Evolutionary conservation across 1,284 basidiomycete genomes (phyloP), one percentile per base, ranked within the genome.

Genomic region (Boletellus dicymbophilus): DNA sequence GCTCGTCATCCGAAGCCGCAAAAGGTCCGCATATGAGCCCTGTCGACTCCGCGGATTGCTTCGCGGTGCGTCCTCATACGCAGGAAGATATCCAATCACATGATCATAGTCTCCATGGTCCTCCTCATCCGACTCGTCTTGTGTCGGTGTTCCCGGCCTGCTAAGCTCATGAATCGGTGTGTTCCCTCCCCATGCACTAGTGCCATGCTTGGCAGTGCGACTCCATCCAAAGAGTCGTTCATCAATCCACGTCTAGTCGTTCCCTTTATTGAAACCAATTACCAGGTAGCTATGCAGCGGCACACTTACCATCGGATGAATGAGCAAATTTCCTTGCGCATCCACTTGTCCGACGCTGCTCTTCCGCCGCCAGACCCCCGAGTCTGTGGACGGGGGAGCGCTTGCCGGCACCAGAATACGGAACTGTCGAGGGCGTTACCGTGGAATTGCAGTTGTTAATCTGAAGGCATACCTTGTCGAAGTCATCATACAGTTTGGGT

Each of bases 211-310:
- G 4, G 87, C 78, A 58, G 85, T 90, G 27, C 78, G 78, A 64
- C 84, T 90, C 94, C 94, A 97, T 31, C 95, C 95, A 68, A 96
- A 97, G 34, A 97, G 75, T 16, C 90, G 82, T 70, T 96, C 94
- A 67, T 97, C 95, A 30, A 96, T 79, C 93, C 93, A 95, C 16
- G 88, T 88, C 88, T 81, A 36, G 22, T 21, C 15, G 41, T 28
- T 36, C 13, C 9, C 16, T 28, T 18, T n/a, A 41, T 52, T 49
- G 22, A 53, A 38, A 27, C 20, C n/a, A n/a, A 28, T 21, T 20
- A 28, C 25, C 48, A 25, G 4, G 39, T 18, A 37, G 28, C 34
- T 11, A 42, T 10, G 20, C 7, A 27, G n/a, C n/a, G 23, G 21
- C 12, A 45, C 26, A 56, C 72, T 58, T 51, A 79, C 77, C 78